A percentile compares a stretch with the other conserved stretches of the same genome.
These are phyloP conservation scores for Desmodesmus armatus DNA, from an alignment of 139 green algal species.

Conservation along the genomic window DNA sequence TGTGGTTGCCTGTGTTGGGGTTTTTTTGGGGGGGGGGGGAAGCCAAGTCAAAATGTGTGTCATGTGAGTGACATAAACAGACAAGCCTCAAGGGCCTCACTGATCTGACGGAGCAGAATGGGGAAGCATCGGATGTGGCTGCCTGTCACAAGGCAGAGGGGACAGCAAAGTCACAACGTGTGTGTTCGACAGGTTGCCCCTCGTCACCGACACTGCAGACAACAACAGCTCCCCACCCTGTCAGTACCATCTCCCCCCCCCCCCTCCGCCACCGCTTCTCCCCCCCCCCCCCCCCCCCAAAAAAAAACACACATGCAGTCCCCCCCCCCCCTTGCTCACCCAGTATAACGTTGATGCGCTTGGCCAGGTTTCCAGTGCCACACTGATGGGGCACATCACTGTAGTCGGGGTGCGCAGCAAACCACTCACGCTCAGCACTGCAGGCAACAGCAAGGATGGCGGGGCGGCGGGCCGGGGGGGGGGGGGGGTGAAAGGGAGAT, in stretches of 20 bases:
- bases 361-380: conserved; percentile 77
- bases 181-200: too few species aligned
- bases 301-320: too few species aligned
- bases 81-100: conserved; percentile 51
- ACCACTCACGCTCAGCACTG: conserved; percentile 65
- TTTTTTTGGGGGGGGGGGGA: too few species aligned
- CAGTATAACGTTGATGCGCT: conserved; percentile 89
- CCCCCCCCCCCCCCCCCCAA: too few species aligned
- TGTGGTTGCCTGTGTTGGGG: conserved; percentile 20
- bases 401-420: conserved; percentile 75
- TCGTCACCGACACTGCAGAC: too few species aligned
- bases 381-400: conserved; percentile 68
- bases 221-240: too few species aligned
- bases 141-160: neutral
- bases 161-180: neutral
- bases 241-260: too few species aligned
- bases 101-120: conserved; percentile 27
- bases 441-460: neutral
- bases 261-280: too few species aligned
- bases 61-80: neutral
- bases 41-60: neutral
- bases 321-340: too few species aligned
- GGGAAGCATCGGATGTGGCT: conserved; percentile 53
- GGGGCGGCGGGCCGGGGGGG: too few species aligned
- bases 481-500: too few species aligned